phyloP scores from a whole-genome alignment of 805 yeast species.

The Starmerella kuoi region DNA sequence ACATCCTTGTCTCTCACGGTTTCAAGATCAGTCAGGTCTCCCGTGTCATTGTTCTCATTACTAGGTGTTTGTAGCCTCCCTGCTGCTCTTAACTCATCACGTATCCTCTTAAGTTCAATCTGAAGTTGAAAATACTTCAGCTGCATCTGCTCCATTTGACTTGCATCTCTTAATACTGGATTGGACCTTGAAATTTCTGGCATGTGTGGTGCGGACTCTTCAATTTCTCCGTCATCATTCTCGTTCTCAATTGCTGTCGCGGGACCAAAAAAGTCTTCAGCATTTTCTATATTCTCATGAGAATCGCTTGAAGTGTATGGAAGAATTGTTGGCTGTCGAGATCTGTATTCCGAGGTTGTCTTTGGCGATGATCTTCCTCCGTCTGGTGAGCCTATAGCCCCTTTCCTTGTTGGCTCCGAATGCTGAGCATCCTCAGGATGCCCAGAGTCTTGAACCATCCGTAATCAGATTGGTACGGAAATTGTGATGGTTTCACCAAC shows the following conservation, averaged over 20 bases:
- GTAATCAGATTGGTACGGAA: no score
- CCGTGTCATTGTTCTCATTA: not conserved
- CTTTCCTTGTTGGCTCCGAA: no score
- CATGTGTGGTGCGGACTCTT: not conserved
- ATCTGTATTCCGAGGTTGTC: no score
- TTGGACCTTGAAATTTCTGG: not conserved
- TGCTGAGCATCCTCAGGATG: no score
- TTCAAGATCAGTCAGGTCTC: no score
- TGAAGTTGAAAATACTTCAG: conserved; percentile 1
- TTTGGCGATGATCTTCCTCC: no score
- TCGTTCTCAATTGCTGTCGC: conserved; percentile 1
- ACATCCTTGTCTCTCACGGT: no score
- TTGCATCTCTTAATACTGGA: not conserved
- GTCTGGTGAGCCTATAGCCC: no score
- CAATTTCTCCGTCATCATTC: not conserved
- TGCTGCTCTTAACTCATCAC: conserved; percentile 1
- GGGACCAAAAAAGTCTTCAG: not conserved
- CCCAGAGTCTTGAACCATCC: no score
- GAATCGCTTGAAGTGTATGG: not conserved
- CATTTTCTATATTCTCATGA: not conserved
- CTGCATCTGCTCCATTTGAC: not conserved
- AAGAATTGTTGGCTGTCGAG: no score
- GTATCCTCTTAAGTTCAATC: conserved; percentile 1
- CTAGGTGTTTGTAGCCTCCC: not conserved
- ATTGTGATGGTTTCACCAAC: no score